Conservation (phyloP, 148 eudicot species). For the Amaranthus palmeri region DNA sequence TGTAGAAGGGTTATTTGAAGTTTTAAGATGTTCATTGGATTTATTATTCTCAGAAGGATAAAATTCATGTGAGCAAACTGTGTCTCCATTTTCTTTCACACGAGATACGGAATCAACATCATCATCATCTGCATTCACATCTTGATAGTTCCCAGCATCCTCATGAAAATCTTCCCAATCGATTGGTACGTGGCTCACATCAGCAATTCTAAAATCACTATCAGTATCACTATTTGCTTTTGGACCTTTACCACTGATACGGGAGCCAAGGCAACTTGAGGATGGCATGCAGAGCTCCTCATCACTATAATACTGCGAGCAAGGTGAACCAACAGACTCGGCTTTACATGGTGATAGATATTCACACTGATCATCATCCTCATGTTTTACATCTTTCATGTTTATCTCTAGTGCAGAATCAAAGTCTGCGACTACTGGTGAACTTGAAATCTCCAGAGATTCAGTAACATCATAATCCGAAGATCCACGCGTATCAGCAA, state of each 20-base stretch:
- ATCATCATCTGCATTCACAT: constrained; percentile 16
- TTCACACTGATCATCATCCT: constrained; percentile 29
- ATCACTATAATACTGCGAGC: constrained; percentile 31
- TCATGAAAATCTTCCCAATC: constrained; percentile 28
- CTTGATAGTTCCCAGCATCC: constrained; percentile 26
- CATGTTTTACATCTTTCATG: constrained; percentile 11
- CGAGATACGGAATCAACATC: constrained; percentile 21
- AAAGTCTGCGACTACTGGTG: constrained; percentile 18
- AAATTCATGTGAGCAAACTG: constrained; percentile 18
- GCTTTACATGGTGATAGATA: constrained; percentile 18
- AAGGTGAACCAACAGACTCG: constrained; percentile 31
- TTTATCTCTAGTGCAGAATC: constrained; percentile 11
- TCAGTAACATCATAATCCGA: constrained; percentile 23
- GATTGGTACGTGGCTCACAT: constrained; percentile 19
- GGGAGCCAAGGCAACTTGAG: constrained; percentile 24
- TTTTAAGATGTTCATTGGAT: constrained; percentile 14
- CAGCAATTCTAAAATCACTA: constrained; percentile 17
- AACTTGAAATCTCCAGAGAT: constrained; percentile 23
- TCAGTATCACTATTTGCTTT: constrained; percentile 15
- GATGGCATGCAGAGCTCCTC: constrained; percentile 25
- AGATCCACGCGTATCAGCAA: constrained; percentile 28
- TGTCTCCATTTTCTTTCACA: constrained; percentile 30
- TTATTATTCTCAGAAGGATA: constrained; percentile 24
- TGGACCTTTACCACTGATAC: constrained; percentile 13
- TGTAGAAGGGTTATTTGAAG: constrained; percentile 25